A percentile compares a stretch with the other conserved stretches of the same genome.
Conservation (phyloP, 352 stramenopile species). For the Porosira glacialis region DNA sequence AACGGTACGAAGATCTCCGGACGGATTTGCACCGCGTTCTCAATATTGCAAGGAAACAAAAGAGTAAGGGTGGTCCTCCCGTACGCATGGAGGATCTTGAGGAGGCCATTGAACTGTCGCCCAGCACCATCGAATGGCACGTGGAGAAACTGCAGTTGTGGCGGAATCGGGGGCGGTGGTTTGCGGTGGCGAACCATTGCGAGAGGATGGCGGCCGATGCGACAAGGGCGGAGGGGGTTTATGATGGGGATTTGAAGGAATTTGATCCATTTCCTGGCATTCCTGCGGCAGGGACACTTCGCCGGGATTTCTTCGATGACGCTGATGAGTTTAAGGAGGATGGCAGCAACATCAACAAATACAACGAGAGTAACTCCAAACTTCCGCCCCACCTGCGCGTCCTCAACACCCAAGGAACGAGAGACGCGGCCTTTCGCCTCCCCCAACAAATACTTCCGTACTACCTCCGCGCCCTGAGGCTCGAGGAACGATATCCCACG, state of each 20-base stretch:
- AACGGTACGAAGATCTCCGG: constrained; percentile 15
- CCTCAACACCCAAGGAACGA: constrained; percentile 42
- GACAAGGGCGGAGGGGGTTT: constrained; percentile 63
- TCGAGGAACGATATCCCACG: constrained; percentile 71
- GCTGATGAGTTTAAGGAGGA: no score
- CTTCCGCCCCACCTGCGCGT: constrained; percentile 30
- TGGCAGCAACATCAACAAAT: no score
- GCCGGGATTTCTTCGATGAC: constrained; percentile 59
- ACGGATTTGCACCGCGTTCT: no score
- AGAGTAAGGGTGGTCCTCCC: constrained; percentile 2
- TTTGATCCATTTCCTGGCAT: constrained; percentile 66
- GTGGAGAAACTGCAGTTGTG: constrained; percentile 59
- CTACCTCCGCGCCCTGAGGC: constrained; percentile 68
- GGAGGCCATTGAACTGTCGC: constrained; percentile 47
- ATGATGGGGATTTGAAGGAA: constrained; percentile 53
- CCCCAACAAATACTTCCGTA: constrained; percentile 51
- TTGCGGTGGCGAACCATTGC: constrained; percentile 63
- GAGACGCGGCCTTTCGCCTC: constrained; percentile 49
- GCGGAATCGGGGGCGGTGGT: constrained; percentile 61
- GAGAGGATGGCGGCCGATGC: constrained; percentile 63
- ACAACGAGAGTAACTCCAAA: constrained; percentile 35
- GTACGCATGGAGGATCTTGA: not conserved
- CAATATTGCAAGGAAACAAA: no score
- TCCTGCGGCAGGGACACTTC: constrained; percentile 35
- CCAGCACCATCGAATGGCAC: constrained; percentile 47